These are phyloP conservation scores for Nicotiana obtusifolia DNA, from an alignment of 257 asterid species.

Conservation along the genomic window DNA sequence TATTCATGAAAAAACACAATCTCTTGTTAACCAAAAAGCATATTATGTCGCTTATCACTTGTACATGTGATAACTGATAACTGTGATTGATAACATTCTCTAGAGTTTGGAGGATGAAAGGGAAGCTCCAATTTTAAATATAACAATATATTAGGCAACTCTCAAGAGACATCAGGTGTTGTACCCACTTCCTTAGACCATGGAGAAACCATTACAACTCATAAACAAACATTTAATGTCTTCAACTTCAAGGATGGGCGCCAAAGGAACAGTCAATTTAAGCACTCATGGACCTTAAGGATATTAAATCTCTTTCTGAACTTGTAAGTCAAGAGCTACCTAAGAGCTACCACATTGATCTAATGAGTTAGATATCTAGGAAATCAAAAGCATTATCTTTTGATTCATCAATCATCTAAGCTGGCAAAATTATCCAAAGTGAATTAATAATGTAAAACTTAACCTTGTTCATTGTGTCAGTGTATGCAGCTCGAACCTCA, in stretches of 20 bases:
- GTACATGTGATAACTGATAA: not conserved
- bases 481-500: slow-evolving; percentile 93
- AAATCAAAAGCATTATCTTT: not conserved
- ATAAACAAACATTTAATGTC: not conserved
- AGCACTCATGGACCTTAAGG: slow-evolving; percentile 1
- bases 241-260: not conserved
- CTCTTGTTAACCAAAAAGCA: not conserved
- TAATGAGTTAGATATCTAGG: not conserved
- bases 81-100: slow-evolving; percentile 5
- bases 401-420: not conserved
- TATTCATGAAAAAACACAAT: slow-evolving; percentile 5
- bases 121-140: not conserved
- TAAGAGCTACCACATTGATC: not conserved
- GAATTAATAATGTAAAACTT: not conserved
- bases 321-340: slow-evolving; percentile 2
- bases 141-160: not conserved
- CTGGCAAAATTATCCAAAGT: slow-evolving; percentile 3
- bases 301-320: not conserved
- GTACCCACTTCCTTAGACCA: not conserved
- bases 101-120: not conserved
- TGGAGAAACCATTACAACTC: not conserved
- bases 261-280: slow-evolving; percentile 17
- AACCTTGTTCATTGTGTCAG: slow-evolving; percentile 99
- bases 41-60: not conserved
- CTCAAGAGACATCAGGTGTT: not conserved